Evolutionary conservation across 345 rosid species (phyloP), one percentile per base, ranked within the genome.

Genomic region (Schrenkiella parvula): DNA sequence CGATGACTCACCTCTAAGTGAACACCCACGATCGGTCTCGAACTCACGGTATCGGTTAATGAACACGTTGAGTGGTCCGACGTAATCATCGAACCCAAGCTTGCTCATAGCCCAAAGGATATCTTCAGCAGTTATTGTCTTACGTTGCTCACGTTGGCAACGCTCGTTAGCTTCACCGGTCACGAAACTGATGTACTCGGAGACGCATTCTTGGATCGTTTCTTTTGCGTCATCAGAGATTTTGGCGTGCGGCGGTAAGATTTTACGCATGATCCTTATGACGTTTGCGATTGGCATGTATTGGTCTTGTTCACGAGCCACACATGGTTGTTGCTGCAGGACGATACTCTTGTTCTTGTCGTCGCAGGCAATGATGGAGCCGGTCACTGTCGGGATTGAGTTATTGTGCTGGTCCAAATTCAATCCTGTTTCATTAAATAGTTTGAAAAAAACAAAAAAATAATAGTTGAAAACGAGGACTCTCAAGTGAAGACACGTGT

Each of bases 221-320:
- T 86, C 91, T 57, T 86, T 86, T 10, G 89, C 89, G 11, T 88
- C 89, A n/a, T 88, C 91, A 13, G 91, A 86, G 67, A 86, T 86
- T 23, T 86, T 88, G 43, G 91, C 91, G 15, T 85, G 87, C 0
- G 82, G 2, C 0, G 89, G 95, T 8, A 86, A 82, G 47, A 60
- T 82, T 2, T 80, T 71, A 5, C 91, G 91, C 91, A 88, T 88
- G 70, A 86, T 86, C 42, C 88, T 82, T 2, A 80, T 86, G 64
- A 88, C 95, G 46, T 86, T 85, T n/a, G 95, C 88, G 13, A 86
- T 85, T 0, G 91, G 95, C 91, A 88, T 81, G 81, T 78, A 86
- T 29, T 80, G 89, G 64, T 85, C 91, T 51, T 84, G 95, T 23
- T 86, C 89, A 7, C 87, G 87, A 6, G 78, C 69, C 29, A 34